Evolutionary conservation across 2,329 filamentous ascomycete species (phyloP).

Genomic region (Alternaria solani): DNA sequence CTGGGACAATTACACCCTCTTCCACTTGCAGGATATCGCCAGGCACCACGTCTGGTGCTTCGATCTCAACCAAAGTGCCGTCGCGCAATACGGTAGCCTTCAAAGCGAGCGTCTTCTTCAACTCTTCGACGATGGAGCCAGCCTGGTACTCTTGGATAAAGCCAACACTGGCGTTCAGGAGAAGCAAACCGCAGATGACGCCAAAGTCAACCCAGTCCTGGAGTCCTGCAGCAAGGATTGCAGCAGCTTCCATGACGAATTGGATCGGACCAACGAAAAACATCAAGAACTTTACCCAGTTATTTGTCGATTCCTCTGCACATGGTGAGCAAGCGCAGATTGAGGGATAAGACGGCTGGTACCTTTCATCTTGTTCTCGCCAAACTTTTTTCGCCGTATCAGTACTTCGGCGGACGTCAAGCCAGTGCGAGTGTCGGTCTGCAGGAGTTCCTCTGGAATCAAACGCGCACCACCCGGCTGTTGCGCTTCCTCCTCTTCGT

Average conservation of each 20-base stretch:
- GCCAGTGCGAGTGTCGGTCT: constrained; percentile 77
- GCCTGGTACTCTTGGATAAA: constrained; percentile 92
- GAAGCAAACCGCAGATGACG: constrained; percentile 82
- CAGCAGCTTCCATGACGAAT: constrained; percentile 89
- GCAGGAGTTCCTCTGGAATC: constrained; percentile 77
- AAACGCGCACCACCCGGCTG: constrained; percentile 64
- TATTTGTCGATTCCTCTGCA: constrained; percentile 81
- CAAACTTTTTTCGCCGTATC: constrained; percentile 72
- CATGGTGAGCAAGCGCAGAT: constrained; percentile 17
- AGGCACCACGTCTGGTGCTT: constrained; percentile 84
- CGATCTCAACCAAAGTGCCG: constrained; percentile 77
- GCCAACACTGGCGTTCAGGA: constrained; percentile 85
- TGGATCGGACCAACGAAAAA: constrained; percentile 92
- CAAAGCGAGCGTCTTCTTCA: constrained; percentile 89
- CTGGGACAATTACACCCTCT: constrained; percentile 90
- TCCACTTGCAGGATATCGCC: constrained; percentile 91
- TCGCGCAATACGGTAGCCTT: constrained; percentile 89
- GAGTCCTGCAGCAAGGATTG: constrained; percentile 82
- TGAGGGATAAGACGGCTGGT: background rate
- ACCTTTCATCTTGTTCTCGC: constrained; percentile 84
- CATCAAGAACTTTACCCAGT: constrained; percentile 79
- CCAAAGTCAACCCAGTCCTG: constrained; percentile 93
- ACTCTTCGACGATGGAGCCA: constrained; percentile 86
- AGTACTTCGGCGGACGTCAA: constrained; percentile 75
- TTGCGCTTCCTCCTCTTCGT: constrained; percentile 67